phyloP scores from a whole-genome alignment of 2,329 filamentous ascomycete genomes.

The Phoma sp. region DNA sequence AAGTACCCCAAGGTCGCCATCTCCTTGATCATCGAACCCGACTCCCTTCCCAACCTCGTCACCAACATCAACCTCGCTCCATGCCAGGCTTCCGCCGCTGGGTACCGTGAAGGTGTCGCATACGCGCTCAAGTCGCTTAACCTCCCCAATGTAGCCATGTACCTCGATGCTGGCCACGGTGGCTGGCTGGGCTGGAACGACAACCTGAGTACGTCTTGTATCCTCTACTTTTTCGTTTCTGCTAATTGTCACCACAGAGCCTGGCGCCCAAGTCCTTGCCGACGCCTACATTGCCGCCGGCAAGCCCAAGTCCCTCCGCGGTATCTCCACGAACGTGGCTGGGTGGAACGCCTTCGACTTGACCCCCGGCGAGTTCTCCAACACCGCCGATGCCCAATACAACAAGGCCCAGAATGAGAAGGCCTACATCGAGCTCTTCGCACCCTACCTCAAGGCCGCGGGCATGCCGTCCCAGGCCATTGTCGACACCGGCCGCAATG shows the following conservation, averaged over 20 bases:
- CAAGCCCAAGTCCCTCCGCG: conserved; percentile 57
- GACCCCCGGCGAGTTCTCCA: conserved; percentile 49
- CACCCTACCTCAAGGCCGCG: conserved; percentile 54
- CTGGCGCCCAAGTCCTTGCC: conserved; percentile 59
- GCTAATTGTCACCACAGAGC: conserved; percentile 38
- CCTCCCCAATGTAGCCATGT: conserved; percentile 68
- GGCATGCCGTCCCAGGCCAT: conserved; percentile 64
- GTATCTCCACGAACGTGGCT: conserved; percentile 63
- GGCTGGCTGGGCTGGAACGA: conserved; percentile 71
- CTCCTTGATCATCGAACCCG: conserved; percentile 61
- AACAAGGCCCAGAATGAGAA: conserved; percentile 60
- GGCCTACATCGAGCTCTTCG: conserved; percentile 59
- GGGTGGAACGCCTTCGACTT: conserved; percentile 65
- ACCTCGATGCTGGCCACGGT: conserved; percentile 69
- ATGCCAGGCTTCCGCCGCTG: conserved; percentile 62
- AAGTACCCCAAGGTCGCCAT: conserved; percentile 57
- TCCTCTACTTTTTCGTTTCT: background rate
- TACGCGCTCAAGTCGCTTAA: conserved; percentile 66
- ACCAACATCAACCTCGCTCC: conserved; percentile 63
- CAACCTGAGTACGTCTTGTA: conserved; percentile 55
- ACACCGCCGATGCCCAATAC: conserved; percentile 42
- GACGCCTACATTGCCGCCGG: conserved; percentile 57
- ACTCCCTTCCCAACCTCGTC: conserved; percentile 69
- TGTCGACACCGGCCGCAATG: conserved; percentile 65
- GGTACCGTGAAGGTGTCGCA: conserved; percentile 64